These are phyloP conservation scores for Chytridiales sp. DNA, from an alignment of 371 early-diverging fungal genomes.

Conservation along the genomic window DNA sequence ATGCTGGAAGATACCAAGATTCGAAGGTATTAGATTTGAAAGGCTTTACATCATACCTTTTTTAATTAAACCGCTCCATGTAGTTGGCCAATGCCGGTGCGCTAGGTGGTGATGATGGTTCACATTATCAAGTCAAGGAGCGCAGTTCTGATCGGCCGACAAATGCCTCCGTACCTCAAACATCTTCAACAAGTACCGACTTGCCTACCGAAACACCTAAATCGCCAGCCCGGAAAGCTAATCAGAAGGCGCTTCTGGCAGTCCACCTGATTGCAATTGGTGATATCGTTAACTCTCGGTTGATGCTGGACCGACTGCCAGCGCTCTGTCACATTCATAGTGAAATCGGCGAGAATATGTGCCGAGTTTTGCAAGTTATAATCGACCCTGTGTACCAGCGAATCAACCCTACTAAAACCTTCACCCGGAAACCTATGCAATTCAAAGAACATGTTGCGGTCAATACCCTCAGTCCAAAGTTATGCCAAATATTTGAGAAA, in stretches of 20 bases:
- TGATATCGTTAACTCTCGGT: conserved; percentile 55
- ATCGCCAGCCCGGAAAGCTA: conserved; percentile 18
- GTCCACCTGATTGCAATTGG: conserved; percentile 68
- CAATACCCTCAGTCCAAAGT: conserved; percentile 20
- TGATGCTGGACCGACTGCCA: conserved; percentile 56
- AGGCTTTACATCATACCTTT: too few relatives aligned
- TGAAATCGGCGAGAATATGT: conserved; percentile 61
- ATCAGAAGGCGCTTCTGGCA: conserved; percentile 65
- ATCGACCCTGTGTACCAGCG: conserved; percentile 55
- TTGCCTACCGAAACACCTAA: background rate
- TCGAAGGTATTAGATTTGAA: conserved; percentile 3
- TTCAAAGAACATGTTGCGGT: conserved; percentile 5
- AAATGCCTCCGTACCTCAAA: background rate
- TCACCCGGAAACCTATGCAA: background rate
- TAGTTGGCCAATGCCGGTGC: conserved; percentile 41
- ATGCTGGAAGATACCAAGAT: conserved; percentile 27
- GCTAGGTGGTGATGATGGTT: conserved; percentile 40
- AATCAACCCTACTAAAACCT: background rate
- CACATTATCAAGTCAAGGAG: conserved; percentile 9
- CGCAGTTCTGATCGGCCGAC: background rate
- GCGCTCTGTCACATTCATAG: conserved; percentile 60
- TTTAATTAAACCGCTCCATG: background rate
- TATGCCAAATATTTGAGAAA: conserved; percentile 13
- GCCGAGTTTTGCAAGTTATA: conserved; percentile 58
- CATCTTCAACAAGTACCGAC: background rate